Conservation (phyloP, 2,329 filamentous ascomycete species). For the Penicillium sp. region DNA sequence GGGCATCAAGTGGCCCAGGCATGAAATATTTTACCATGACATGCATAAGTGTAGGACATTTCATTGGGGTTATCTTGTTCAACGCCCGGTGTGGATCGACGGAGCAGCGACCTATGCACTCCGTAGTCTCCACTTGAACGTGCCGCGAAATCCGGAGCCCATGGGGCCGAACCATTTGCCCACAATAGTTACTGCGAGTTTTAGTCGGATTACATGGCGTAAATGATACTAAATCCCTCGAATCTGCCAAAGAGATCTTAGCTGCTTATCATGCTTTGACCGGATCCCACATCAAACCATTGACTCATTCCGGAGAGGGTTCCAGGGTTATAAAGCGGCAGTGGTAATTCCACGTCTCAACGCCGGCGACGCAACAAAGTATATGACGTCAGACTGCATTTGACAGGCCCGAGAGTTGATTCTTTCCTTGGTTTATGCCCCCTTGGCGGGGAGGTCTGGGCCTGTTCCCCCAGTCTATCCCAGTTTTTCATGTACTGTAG, state of each 20-base stretch:
- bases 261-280: conserved; percentile 3
- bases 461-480: conserved; percentile 6
- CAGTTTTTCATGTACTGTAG: conserved; percentile 20
- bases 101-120: conserved; percentile 14
- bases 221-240: neutral
- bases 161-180: conserved; percentile 9
- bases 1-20: conserved; percentile 1
- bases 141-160: conserved; percentile 22
- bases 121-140: conserved; percentile 20
- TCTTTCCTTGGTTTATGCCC: conserved; percentile 22
- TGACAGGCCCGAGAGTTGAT: conserved; percentile 20
- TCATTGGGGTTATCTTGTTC: conserved; percentile 7
- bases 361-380: neutral
- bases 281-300: neutral
- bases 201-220: neutral
- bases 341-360: conserved; percentile 16
- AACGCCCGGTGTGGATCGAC: conserved; percentile 16
- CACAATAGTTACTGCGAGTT: neutral
- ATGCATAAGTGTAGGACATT: conserved; percentile 18
- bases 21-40: conserved; percentile 19
- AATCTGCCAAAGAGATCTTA: conserved; percentile 8
- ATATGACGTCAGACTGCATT: conserved; percentile 24
- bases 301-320: neutral
- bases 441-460: conserved; percentile 22
- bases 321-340: neutral